Evolutionary conservation across 177 flowering plant genomes (phyloP).

Genomic region (Telopea speciosissima): DNA sequence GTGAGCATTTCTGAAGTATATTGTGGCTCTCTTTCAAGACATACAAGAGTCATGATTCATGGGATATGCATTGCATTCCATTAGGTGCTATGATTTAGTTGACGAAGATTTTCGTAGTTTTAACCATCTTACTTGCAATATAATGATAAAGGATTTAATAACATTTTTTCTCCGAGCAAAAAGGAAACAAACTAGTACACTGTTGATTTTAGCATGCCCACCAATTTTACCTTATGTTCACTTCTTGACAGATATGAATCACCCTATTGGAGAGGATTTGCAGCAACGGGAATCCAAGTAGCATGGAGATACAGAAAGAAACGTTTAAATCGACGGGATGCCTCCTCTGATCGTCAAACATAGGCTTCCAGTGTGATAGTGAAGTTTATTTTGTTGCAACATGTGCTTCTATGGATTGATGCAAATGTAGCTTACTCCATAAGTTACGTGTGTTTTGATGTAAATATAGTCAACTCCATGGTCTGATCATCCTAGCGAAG

Average conservation of each 20-base stretch:
- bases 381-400: neutral
- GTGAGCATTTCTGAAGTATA: neutral
- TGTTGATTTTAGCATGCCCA: neutral
- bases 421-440: neutral
- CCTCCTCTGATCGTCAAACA: conserved; percentile 3
- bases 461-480: neutral
- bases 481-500: neutral
- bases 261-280: conserved; percentile 66
- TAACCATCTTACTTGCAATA: neutral
- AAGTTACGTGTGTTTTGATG: neutral
- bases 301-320: conserved; percentile 74
- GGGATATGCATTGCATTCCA: neutral
- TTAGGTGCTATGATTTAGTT: neutral
- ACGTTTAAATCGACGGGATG: conserved; percentile 33
- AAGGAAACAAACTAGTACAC: neutral
- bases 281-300: conserved; percentile 68
- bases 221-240: conserved; percentile 3
- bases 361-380: neutral
- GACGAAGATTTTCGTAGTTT: neutral
- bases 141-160: neutral
- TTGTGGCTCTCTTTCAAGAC: neutral
- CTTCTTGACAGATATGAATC: conserved; percentile 51
- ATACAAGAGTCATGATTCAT: neutral
- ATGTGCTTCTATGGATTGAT: neutral
- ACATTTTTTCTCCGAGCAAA: neutral